Base-by-base conservation (phyloP, 2,329 filamentous ascomycete species). In the Ustulina deusta region DNA sequence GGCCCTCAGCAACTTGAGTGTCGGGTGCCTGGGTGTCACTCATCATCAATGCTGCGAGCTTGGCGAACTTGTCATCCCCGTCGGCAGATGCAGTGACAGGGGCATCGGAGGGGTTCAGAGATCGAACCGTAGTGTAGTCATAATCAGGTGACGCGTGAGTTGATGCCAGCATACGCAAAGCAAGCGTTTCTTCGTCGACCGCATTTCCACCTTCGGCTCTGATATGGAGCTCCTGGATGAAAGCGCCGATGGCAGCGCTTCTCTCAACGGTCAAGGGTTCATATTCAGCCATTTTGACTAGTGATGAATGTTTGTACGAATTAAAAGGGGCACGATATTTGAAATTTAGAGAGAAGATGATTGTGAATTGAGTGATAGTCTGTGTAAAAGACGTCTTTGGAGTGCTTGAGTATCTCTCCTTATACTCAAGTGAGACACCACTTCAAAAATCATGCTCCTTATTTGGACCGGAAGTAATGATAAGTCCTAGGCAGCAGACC, bases 81-180 rank as follows among this genome's bases (percentile, higher is more conserved):
- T 44, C 40, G 5, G 40, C 40, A 44, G 40, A 20, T 20, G 40
- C 40, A 20, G 40, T 44, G 40, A 20, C 40, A 44, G n/a, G 17
- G 40, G 40, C 40, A 44, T 44, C 40, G 40, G 40, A 44, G 40
- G 40, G n/a, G 6, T 44, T 44, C n/a, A 44, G 40, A 44, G 40
- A 13, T 44, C 40, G 17, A 44, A 44, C 40, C n/a, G n/a, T 44
- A 20, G 17, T 44, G 40, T 44, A 44, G 40, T 44, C 40, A 20
- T 44, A 13, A 44, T 44, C n/a, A 20, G 40, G 40, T 22, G 40
- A 44, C 40, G 40, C 40, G 40, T 44, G 40, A 44, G n/a, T 20
- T 44, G 40, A 3, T 44, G 40, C 40, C 40, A 44, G 40, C 17
- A 22, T 20, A 22, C 40, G 40, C 40, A 44, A 44, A 44, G 40